Evolutionary conservation across 768 basidiomycete genomes (phyloP).

Genomic region (Lactarius deliciosus): DNA sequence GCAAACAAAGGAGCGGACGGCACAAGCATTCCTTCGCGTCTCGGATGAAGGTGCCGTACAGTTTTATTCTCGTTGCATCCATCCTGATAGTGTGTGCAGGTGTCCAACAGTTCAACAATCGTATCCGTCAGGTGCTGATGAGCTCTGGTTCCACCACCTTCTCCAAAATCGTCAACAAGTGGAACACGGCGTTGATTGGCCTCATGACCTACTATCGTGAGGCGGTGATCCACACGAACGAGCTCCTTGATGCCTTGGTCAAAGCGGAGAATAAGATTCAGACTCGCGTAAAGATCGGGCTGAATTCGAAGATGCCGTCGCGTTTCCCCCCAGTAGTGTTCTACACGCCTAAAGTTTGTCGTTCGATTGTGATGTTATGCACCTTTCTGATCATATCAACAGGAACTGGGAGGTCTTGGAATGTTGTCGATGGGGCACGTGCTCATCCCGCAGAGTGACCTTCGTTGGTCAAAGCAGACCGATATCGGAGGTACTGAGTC

Average conservation of each 20-base stretch:
- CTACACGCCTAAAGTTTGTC: constrained; percentile 83
- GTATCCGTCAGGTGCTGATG: constrained; percentile 96
- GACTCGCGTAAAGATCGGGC: constrained; percentile 98
- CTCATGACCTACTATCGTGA: constrained; percentile 98
- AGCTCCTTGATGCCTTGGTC: constrained; percentile 91
- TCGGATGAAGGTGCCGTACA: constrained; percentile 76
- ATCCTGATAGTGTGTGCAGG: constrained; percentile 42
- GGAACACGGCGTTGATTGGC: constrained; percentile 94
- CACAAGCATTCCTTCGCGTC: constrained; percentile 96
- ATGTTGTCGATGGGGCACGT: constrained; percentile 99
- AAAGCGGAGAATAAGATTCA: constrained; percentile 99
- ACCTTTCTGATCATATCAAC: constrained; percentile 18
- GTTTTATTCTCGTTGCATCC: constrained; percentile 8
- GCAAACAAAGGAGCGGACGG: constrained; percentile 95
- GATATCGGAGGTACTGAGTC: constrained; percentile 73
- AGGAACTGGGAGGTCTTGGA: constrained; percentile 95
- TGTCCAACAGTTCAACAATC: constrained; percentile 96
- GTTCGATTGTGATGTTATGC: constrained; percentile 14
- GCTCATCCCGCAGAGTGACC: constrained; percentile 94
- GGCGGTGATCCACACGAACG: constrained; percentile 96
- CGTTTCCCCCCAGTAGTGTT: constrained; percentile 97
- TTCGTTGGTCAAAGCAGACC: constrained; percentile 98
- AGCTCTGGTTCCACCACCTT: constrained; percentile 98
- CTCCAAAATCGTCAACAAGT: constrained; percentile 98
- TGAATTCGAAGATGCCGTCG: constrained; percentile 99